phyloP scores from a whole-genome alignment of 257 asterid genomes.

The Parsonsia alboflavescens region DNA sequence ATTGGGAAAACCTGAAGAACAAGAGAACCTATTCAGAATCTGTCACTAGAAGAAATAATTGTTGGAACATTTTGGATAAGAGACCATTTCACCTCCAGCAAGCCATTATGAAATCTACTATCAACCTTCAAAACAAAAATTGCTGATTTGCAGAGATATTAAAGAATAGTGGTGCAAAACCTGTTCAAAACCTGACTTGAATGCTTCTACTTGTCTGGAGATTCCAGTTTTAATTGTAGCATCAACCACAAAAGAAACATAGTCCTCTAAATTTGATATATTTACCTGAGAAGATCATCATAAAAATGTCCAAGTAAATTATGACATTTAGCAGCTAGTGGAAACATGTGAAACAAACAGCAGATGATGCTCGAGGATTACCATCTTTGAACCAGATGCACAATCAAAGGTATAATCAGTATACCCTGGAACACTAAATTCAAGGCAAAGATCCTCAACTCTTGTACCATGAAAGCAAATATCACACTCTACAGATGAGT shows the following conservation, averaged over 20 bases:
- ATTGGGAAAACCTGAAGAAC: slow-evolving; percentile 73
- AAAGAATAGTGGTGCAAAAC: slow-evolving; percentile 25
- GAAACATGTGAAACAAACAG: not conserved
- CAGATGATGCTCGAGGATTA: slow-evolving; percentile 32
- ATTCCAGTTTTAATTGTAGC: slow-evolving; percentile 80
- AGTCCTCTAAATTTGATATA: slow-evolving; percentile 63
- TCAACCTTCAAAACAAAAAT: not conserved
- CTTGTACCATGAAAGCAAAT: slow-evolving; percentile 44
- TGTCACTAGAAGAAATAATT: not conserved
- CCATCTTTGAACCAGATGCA: slow-evolving; percentile 51
- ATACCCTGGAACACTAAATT: slow-evolving; percentile 89
- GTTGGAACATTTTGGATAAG: not conserved
- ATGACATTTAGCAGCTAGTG: not conserved
- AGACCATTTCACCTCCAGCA: not conserved
- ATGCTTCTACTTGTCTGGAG: slow-evolving; percentile 80
- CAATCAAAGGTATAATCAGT: slow-evolving; percentile 59
- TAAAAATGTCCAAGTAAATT: slow-evolving; percentile 15
- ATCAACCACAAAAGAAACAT: slow-evolving; percentile 51
- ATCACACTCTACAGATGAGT: slow-evolving; percentile 27
- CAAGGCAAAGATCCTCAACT: slow-evolving; percentile 92
- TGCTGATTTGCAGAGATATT: not conserved
- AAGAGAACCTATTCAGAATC: slow-evolving; percentile 1
- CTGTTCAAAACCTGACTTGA: slow-evolving; percentile 90
- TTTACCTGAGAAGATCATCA: slow-evolving; percentile 48
- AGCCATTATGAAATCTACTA: not conserved